Evolutionary conservation across 2,329 filamentous ascomycete species (phyloP), one percentile per base, ranked within the genome.

Genomic region (Podosphaera aphanis): DNA sequence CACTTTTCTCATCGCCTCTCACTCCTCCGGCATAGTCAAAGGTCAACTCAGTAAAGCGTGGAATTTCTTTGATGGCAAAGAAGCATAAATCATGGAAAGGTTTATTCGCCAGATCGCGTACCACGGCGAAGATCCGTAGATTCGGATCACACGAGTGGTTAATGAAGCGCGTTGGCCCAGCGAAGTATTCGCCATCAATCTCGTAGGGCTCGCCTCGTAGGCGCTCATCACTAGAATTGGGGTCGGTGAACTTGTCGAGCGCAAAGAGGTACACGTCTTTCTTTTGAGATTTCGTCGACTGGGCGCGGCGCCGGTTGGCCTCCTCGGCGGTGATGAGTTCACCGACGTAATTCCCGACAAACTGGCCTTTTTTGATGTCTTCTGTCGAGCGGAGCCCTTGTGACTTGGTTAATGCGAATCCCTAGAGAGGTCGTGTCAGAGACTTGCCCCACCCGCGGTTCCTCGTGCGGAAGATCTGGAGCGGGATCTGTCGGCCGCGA

Each of bases 131-230:
- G 49, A 85, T 83, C 13, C 79, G 68, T 56, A 84, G 69, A 55
- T 86, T 88, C 0, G 83, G 82, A 3, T 82, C 72, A 58, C 83
- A 88, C 1, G 73, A 80, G 59, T 90, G 83, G 54, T 90, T 90
- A 59, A 88, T 80, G 60, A 88, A 90, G 2, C 82, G 71, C 0
- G 80, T 83, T 0, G 81, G 79, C 0, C 81, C 81, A 0, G 82
- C 81, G 65, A 78, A 74, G 58, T 79, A 80, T 58, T 86, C 77
- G 10, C 83, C 83, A 47, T 77, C 75, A 0, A 77, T 69, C 51
- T 77, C 73, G 3, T 79, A 61, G 15, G 74, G 67, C 5, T 68
- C 63, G 0, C 67, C 69, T 2, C 66, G 64, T 0, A 79, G 65
- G 1, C 72, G 64, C n/a, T 64, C 62, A 49, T 78, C 73, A 8